phyloP scores from a whole-genome alignment of 805 yeast genomes.

The Wickerhamiella vanderwaltii region DNA sequence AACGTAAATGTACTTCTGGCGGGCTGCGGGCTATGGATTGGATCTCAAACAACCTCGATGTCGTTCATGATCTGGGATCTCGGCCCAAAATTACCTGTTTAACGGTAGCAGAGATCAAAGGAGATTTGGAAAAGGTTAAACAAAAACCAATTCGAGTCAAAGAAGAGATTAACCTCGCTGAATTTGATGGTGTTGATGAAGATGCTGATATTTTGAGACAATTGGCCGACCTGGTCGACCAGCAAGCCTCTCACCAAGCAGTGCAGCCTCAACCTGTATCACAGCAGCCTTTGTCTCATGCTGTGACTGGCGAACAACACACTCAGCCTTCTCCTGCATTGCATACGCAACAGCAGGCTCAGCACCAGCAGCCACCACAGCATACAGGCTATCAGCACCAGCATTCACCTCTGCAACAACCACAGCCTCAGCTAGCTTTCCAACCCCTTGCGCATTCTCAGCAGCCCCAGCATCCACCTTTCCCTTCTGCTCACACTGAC shows the following conservation, averaged over 20 bases:
- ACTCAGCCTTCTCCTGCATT: too few relatives aligned
- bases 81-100: conserved; percentile 18
- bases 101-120: conserved; percentile 16
- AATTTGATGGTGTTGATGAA: conserved; percentile 7
- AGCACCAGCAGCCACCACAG: not conserved
- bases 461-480: not conserved
- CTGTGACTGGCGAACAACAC: not conserved
- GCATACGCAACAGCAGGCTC: not conserved
- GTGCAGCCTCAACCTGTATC: not conserved
- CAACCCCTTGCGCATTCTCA: too few relatives aligned
- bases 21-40: conserved; percentile 19
- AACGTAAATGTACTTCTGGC: conserved; percentile 13
- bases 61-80: conserved; percentile 18
- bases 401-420: not conserved
- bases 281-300: not conserved
- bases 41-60: conserved; percentile 22
- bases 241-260: conserved; percentile 8
- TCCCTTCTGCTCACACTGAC: not conserved
- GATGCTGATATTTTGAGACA: conserved; percentile 8
- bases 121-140: conserved; percentile 17
- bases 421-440: not conserved
- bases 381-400: not conserved
- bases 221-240: conserved; percentile 11
- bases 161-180: conserved; percentile 9
- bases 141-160: conserved; percentile 4